Evolutionary conservation across 2,329 filamentous ascomycete genomes (phyloP), one percentile per base, ranked within the genome.

Genomic region (Thielaviopsis populi): DNA sequence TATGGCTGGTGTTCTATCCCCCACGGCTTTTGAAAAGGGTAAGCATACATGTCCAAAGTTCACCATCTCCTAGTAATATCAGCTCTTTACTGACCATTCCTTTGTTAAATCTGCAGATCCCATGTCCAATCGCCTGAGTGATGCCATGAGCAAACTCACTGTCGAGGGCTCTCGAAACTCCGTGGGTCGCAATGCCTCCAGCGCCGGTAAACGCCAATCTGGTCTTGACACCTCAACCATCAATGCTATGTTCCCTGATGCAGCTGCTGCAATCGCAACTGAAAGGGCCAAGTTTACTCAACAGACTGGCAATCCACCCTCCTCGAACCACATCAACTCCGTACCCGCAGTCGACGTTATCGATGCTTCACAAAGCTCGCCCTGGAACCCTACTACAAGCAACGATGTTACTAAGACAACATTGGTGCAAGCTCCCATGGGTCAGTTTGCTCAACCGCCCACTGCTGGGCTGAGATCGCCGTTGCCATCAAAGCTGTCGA

Each of bases 201-300:
- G 87, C 60, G 84, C 90, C 13, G 69, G 70, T 11, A 97, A 96
- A 78, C 86, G 94, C 69, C 94, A 95, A 73, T 97, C 94, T 56
- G 91, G 88, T n/a, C 84, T 99, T 64, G 92, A 97, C 72, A 82
- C 89, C 4, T 90, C 87, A 40, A 95, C 90, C 27, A 96, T 99
- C 75, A 96, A 96, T 75, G 91, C 90, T 70, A 97, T 99, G 94
- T 99, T 99, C 74, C 94, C 94, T 6, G 94, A 99, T 77, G 94
- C 94, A 54, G 94, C 94, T 15, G 92, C 92, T 50, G 94, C 94
- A n/a, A 97, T 99, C 73, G 92, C 92, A 30, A 95, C 94, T 67
- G 92, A 99, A 75, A 96, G 96, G 78, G 92, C 91, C 65, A 95
- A 96, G 73, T 97, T 95, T 72, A 95, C 91, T 19, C 91, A 96